Evolutionary conservation across 2,329 filamentous ascomycete genomes (phyloP).

Genomic region (Venturia oleaginea): DNA sequence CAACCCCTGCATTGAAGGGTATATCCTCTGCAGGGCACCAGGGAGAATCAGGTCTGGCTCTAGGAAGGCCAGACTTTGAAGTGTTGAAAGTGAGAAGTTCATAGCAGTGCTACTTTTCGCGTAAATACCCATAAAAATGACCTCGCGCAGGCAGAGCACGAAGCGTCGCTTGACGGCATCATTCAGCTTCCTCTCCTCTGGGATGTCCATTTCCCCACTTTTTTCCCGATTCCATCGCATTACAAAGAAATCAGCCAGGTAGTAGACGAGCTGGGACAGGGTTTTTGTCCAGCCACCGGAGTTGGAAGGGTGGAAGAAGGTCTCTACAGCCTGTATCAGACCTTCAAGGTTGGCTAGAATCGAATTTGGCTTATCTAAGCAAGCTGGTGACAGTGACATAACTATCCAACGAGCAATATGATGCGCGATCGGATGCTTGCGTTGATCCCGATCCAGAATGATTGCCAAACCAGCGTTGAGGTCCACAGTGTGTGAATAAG

Average conservation of each 20-base stretch:
- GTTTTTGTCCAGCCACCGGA: conserved; percentile 86
- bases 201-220: conserved; percentile 82
- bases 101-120: conserved; percentile 89
- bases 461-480: conserved; percentile 72
- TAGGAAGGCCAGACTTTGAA: conserved; percentile 82
- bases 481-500: conserved; percentile 75
- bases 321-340: conserved; percentile 89
- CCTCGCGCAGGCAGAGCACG: conserved; percentile 78
- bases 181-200: conserved; percentile 68
- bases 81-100: conserved; percentile 79
- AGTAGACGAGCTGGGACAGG: conserved; percentile 82
- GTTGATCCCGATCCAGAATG: conserved; percentile 83
- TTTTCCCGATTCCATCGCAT: conserved; percentile 95
- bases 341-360: conserved; percentile 80
- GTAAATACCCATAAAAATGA: conserved; percentile 97
- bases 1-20: conserved; percentile 89
- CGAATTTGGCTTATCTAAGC: conserved; percentile 67
- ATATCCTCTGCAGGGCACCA: conserved; percentile 89
- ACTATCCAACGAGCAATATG: conserved; percentile 89
- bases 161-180: conserved; percentile 79
- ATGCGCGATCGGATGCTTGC: conserved; percentile 86
- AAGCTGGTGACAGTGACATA: conserved; percentile 82
- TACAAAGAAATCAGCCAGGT: conserved; percentile 90
- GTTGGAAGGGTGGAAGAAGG: conserved; percentile 98
- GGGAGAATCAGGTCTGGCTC: conserved; percentile 89